Conservation (phyloP, 805 yeast species). For the Komagataella phaffii region DNA sequence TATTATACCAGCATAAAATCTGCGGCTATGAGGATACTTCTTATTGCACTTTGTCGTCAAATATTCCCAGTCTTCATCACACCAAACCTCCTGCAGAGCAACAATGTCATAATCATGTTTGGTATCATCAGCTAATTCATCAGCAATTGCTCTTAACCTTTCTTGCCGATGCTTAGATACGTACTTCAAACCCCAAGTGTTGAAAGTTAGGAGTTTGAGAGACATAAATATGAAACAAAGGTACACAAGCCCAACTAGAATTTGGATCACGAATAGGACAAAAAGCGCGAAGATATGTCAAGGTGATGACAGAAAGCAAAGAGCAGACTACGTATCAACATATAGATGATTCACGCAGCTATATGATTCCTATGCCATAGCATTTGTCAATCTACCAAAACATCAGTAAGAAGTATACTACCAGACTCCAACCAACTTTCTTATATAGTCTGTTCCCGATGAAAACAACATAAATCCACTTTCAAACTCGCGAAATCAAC, state of each 20-base stretch:
- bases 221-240: not conserved
- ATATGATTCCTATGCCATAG: too few relatives aligned
- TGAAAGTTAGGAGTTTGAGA: conserved; percentile 52
- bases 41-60: conserved; percentile 30
- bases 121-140: conserved; percentile 28
- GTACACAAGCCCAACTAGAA: not conserved
- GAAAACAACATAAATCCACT: not conserved
- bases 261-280: too few relatives aligned
- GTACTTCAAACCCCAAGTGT: conserved; percentile 83
- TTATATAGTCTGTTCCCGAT: not conserved
- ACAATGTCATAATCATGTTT: conserved; percentile 53
- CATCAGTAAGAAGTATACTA: too few relatives aligned
- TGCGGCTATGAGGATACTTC: conserved; percentile 49
- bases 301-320: too few relatives aligned
- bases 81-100: conserved; percentile 95
- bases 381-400: too few relatives aligned
- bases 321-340: too few relatives aligned
- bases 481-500: not conserved
- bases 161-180: conserved; percentile 59
- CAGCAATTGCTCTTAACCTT: conserved; percentile 66
- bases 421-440: too few relatives aligned
- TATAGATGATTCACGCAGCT: too few relatives aligned
- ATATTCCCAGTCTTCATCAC: conserved; percentile 67
- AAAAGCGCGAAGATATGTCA: too few relatives aligned
- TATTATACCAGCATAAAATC: conserved; percentile 71